A percentile compares a stretch with the other conserved stretches of the same genome.
Evolutionary conservation across 2,329 filamentous ascomycete species (phyloP).

Genomic region (Penicillium sp.): DNA sequence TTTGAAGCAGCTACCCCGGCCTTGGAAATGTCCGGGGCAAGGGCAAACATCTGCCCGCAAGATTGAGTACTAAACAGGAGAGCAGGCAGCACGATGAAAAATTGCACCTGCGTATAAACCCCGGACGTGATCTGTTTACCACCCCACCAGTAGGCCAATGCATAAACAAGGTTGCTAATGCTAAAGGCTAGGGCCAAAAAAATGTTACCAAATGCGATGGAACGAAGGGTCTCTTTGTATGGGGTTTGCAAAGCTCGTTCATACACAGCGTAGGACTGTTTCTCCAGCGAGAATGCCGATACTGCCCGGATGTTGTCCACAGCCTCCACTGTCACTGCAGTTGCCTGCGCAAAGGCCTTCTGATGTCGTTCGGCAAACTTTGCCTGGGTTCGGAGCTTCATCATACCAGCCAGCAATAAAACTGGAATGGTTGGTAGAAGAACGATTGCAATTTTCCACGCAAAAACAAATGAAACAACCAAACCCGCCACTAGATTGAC

Average conservation of each 20-base stretch:
- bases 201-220: constrained; percentile 50
- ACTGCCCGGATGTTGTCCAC: constrained; percentile 57
- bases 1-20: constrained; percentile 64
- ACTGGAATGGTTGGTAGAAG: constrained; percentile 71
- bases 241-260: constrained; percentile 50
- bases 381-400: constrained; percentile 66
- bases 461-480: constrained; percentile 69
- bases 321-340: constrained; percentile 57
- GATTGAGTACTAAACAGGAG: constrained; percentile 74
- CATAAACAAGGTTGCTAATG: constrained; percentile 68
- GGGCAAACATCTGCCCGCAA: constrained; percentile 73
- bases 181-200: constrained; percentile 49
- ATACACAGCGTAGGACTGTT: constrained; percentile 52
- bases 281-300: constrained; percentile 55
- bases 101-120: constrained; percentile 66
- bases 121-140: constrained; percentile 69
- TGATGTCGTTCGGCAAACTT: constrained; percentile 60
- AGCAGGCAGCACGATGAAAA: constrained; percentile 73
- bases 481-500: constrained; percentile 71
- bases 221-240: constrained; percentile 51
- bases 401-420: constrained; percentile 68
- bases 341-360: constrained; percentile 55
- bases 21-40: constrained; percentile 73
- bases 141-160: constrained; percentile 80
- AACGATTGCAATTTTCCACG: constrained; percentile 77